Base-by-base conservation (phyloP, 2,329 filamentous ascomycete species). In the Fusarium succisae region DNA sequence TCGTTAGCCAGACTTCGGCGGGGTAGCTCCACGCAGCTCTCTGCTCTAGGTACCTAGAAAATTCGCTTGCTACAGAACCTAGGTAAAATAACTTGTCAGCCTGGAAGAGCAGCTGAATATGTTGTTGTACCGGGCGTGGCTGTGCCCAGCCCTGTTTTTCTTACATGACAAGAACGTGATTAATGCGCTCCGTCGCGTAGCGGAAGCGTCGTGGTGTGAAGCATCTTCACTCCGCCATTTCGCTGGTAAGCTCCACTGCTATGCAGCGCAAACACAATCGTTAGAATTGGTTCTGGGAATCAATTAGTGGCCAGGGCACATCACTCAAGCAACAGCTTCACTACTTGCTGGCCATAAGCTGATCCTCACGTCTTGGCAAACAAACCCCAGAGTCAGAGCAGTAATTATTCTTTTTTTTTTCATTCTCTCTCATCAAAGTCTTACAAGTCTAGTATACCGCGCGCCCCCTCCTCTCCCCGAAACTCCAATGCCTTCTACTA, bases 401-500 rank as follows among this genome's bases (percentile, higher is more conserved):
- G 44, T n/a, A 58, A 30, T 48, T 58, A 5, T 32, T 18, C 41
- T 51, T 32, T 18, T 47, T 35, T 24, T 51, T 24, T 54, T 60
- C 39, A 65, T 64, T 60, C 24, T 32, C 44, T 71, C 67, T 63
- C 57, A 41, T 72, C 53, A 43, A 64, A 65, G 54, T 69, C 28
- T 69, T 72, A 66, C 69, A 72, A 58, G 45, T 72, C 64, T 72
- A 72, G 51, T 69, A 55, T 54, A 65, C 41, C 37, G 41, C n/a
- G 17, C 26, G 20, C 26, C 47, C 43, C 54, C 35, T 53, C 28
- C n/a, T 14, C 69, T 24, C 69, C 53, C 57, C 43, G 28, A 65
- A 72, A 72, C 69, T 69, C 70, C 70, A 50, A 69, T 69, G 59
- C 43, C 45, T 47, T 70, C 63, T 71, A 67, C 67, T 30, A 12